Evolutionary conservation across 306 rosid species (phyloP).

Genomic region (Citrullus colocynthis): DNA sequence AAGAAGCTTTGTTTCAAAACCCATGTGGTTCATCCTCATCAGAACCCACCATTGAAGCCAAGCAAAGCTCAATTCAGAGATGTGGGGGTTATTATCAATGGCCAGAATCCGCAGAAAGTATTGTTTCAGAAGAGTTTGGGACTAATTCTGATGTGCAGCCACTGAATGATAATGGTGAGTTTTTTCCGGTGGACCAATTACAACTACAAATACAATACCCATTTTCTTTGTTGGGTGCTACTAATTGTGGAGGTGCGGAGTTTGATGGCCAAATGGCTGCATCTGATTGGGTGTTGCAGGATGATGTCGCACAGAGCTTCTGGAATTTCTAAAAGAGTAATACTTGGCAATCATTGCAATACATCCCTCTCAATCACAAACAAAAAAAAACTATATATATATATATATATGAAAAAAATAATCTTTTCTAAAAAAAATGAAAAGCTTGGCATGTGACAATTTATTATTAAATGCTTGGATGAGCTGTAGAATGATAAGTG

Average conservation of each 20-base stretch:
- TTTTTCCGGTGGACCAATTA: not conserved
- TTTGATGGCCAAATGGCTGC: constrained; percentile 40
- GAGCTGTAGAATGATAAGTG: too few relatives aligned
- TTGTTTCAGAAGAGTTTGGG: not conserved
- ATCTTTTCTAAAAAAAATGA: too few relatives aligned
- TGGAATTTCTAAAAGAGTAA: not conserved
- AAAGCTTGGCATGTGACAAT: too few relatives aligned
- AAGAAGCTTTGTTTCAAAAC: not conserved
- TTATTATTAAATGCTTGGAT: too few relatives aligned
- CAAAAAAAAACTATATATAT: too few relatives aligned
- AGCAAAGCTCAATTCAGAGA: not conserved
- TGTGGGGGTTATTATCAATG: not conserved
- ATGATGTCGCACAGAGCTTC: constrained; percentile 15
- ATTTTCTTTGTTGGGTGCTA: constrained; percentile 4
- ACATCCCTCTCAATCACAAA: too few relatives aligned
- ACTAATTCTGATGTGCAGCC: not conserved
- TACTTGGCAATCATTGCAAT: too few relatives aligned
- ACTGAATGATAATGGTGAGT: not conserved
- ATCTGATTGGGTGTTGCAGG: constrained; percentile 38
- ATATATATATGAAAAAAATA: too few relatives aligned
- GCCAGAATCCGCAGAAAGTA: not conserved
- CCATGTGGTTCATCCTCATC: not conserved
- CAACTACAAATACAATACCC: not conserved
- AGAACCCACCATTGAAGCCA: not conserved
- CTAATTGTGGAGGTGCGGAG: constrained; percentile 23